These are phyloP conservation scores for Eimeria falciformis DNA, from an alignment of 169 alveolate species.

Conservation along the genomic window DNA sequence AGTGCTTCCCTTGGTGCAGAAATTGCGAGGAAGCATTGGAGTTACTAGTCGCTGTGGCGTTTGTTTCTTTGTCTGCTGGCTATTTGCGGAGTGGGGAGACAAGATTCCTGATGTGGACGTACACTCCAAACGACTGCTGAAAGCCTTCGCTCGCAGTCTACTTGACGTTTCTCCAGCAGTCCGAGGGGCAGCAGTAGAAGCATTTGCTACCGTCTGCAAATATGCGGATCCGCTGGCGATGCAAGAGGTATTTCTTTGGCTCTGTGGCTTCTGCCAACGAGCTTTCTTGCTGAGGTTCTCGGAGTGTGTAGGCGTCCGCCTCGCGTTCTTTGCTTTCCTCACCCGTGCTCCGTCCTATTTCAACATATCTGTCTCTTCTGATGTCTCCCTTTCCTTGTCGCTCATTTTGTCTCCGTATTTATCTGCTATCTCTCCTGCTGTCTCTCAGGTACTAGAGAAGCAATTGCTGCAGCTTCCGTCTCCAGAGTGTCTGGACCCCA, in stretches of 20 bases:
- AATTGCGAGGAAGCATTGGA: slow-evolving; percentile 70
- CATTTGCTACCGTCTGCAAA: slow-evolving; percentile 64
- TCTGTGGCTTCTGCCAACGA: too few relatives aligned
- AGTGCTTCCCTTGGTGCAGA: slow-evolving; percentile 71
- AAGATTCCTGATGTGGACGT: slow-evolving; percentile 35
- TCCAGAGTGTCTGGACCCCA: slow-evolving; percentile 34
- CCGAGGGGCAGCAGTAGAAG: slow-evolving; percentile 70
- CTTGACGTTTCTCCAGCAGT: slow-evolving; percentile 71
- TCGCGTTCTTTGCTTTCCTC: too few relatives aligned
- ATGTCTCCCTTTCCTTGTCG: neutral
- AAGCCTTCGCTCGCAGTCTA: slow-evolving; percentile 70
- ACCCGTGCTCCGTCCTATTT: neutral
- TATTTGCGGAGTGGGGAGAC: slow-evolving; percentile 67
- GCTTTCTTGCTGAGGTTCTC: neutral
- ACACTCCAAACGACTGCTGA: slow-evolving; percentile 64
- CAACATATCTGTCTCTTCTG: neutral
- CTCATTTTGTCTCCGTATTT: neutral
- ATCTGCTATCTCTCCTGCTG: neutral
- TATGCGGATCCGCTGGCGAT: slow-evolving; percentile 45
- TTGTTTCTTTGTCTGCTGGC: slow-evolving; percentile 65
- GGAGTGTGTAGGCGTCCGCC: too few relatives aligned
- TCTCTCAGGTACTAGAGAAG: slow-evolving; percentile 60
- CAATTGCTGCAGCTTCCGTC: slow-evolving; percentile 69
- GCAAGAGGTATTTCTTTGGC: slow-evolving; percentile 47
- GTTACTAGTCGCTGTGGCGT: slow-evolving; percentile 76